Evolutionary conservation across 495 filamentous ascomycete species (phyloP).

Genomic region (Aspergillus biplanus): DNA sequence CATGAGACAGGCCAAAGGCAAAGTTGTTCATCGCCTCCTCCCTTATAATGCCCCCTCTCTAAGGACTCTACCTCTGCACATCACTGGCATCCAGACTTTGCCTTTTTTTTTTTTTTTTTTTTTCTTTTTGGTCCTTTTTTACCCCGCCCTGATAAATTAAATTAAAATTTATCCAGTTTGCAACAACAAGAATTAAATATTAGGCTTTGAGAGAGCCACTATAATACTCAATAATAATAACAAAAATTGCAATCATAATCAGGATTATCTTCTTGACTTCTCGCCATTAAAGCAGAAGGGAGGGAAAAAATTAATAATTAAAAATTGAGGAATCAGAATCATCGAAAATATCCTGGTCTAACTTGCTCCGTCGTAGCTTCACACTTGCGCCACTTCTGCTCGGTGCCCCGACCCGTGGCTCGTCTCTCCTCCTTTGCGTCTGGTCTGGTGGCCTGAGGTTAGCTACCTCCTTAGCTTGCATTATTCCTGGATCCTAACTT

Average conservation of each 20-base stretch:
- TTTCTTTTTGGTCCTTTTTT: slow-evolving; percentile 16
- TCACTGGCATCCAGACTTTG: slow-evolving; percentile 21
- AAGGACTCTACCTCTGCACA: slow-evolving; percentile 12
- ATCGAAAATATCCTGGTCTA: slow-evolving; percentile 12
- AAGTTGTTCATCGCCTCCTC: slow-evolving; percentile 14
- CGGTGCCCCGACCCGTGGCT: slow-evolving; percentile 33
- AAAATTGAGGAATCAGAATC: slow-evolving; percentile 8
- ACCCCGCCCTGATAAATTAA: slow-evolving; percentile 24
- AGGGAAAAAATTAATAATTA: background rate
- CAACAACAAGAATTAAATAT: background rate
- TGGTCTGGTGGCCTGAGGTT: slow-evolving; percentile 30
- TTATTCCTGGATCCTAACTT: slow-evolving; percentile 20
- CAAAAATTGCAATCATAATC: no score
- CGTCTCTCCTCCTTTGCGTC: slow-evolving; percentile 30
- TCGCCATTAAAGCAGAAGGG: background rate
- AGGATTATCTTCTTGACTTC: no score
- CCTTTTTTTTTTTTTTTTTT: background rate
- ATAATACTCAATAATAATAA: background rate
- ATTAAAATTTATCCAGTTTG: background rate
- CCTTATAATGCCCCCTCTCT: slow-evolving; percentile 17
- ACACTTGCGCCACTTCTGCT: slow-evolving; percentile 31
- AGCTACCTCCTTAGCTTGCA: slow-evolving; percentile 28
- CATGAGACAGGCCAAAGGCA: slow-evolving; percentile 19
- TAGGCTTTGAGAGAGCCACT: background rate
- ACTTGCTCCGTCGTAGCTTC: slow-evolving; percentile 21